Evolutionary conservation across 192 early-diverging fungal genomes (phyloP), one percentile per base, ranked within the genome.

Genomic region (Entomortierella parvispora): DNA sequence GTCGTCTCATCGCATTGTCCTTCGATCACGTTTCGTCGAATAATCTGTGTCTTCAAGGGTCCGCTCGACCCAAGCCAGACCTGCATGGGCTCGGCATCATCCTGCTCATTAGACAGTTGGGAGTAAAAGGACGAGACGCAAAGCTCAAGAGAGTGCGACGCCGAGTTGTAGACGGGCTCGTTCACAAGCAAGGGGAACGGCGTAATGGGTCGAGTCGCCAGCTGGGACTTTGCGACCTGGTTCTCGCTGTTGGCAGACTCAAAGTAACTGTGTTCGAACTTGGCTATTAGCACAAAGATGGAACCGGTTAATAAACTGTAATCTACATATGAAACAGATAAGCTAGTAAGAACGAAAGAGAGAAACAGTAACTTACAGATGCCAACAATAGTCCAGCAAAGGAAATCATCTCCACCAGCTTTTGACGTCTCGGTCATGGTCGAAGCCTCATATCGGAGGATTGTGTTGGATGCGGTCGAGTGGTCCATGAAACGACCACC

Each of bases 321-420:
- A n/a, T n/a, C n/a, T n/a, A n/a, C n/a, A n/a, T n/a, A n/a, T n/a
- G n/a, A n/a, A n/a, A n/a, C n/a, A n/a, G n/a, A n/a, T n/a, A n/a
- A n/a, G n/a, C n/a, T n/a, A 5, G 15, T 10, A 0, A 22, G 23
- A 66, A 22, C 18, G 17, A 32, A 26, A 26, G 17, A n/a, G n/a
- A n/a, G n/a, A n/a, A n/a, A n/a, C n/a, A n/a, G n/a, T n/a, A 55
- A 90, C 60, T 84, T 86, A 55, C 89, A 84, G 71, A 94, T 91
- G 23, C 90, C 90, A 60, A 94, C 93, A 53, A 94, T 92, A 8
- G 93, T 94, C 93, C 93, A 94, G 83, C 93, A 94, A 32, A 94
- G 81, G 62, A 89, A 90, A 64, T 94, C 93, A 71, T 93, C 91
- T 32, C 74, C 51, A 33, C 74, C 74, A 14, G 65, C 53, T 29